Conservation (phyloP, 176 grass and related monocot genomes). For the Aegilops sharonensis region DNA sequence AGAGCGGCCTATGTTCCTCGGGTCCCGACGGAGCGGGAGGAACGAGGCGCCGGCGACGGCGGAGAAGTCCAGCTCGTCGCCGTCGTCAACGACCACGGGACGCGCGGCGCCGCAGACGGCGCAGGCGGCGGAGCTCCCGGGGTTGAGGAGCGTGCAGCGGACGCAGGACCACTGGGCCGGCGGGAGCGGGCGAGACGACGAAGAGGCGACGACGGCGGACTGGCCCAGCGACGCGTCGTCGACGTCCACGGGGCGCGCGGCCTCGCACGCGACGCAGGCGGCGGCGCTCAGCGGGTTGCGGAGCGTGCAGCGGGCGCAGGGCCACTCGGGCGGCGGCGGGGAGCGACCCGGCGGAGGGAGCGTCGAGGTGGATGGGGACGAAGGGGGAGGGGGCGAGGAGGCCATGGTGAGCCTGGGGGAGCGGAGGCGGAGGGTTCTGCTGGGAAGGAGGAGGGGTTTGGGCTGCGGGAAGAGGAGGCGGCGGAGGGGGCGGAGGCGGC, state of each 20-base stretch:
- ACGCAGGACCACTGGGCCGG: conserved; percentile 41
- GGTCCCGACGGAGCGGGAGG: conserved; percentile 40
- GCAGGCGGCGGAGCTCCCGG: conserved; percentile 23
- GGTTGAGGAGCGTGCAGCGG: conserved; percentile 60
- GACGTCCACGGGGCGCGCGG: conserved; percentile 31
- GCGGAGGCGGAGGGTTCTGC: background rate
- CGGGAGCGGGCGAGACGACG: conserved; percentile 23
- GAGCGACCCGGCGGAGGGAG: background rate
- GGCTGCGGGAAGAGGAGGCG: background rate
- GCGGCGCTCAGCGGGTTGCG: conserved; percentile 19
- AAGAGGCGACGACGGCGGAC: background rate
- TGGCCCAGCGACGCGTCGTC: conserved; percentile 5
- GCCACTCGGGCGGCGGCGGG: conserved; percentile 27
- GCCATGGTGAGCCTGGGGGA: background rate
- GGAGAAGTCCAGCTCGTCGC: conserved; percentile 31
- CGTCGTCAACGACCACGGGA: conserved; percentile 33
- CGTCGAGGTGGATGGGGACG: background rate
- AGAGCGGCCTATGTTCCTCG: conserved; percentile 35
- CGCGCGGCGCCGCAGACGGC: conserved; percentile 38
- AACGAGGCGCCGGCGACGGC: conserved; percentile 40
- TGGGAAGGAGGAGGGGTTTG: background rate
- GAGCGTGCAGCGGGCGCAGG: conserved; percentile 63
- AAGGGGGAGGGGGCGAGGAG: background rate
- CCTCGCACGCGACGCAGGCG: conserved; percentile 46
- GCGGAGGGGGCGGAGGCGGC: background rate